A percentile compares a stretch with the other conserved stretches of the same genome.
These are phyloP conservation scores for Amphirosellinia nigrospora DNA, from an alignment of 495 filamentous ascomycete species.

Conservation along the genomic window DNA sequence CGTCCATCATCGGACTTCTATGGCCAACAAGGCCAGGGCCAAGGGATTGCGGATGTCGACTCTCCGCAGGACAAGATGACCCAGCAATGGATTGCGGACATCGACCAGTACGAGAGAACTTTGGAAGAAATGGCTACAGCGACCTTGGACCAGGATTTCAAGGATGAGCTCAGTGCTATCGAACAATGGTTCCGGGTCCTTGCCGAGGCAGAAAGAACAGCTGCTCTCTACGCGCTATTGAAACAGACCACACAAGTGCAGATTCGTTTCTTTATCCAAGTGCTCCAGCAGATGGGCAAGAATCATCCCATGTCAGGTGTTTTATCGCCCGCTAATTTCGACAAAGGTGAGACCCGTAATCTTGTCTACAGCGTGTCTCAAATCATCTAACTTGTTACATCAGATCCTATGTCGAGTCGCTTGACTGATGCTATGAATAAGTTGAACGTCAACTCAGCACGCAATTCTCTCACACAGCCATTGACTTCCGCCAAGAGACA, in stretches of 20 bases:
- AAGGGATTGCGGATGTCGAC: conserved; percentile 68
- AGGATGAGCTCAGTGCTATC: conserved; percentile 97
- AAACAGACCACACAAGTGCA: conserved; percentile 99
- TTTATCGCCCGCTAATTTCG: conserved; percentile 93
- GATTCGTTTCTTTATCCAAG: conserved; percentile 98
- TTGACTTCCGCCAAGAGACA: conserved; percentile 79
- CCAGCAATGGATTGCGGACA: conserved; percentile 98
- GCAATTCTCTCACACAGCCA: conserved; percentile 85
- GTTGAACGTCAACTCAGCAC: conserved; percentile 80
- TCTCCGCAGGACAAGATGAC: conserved; percentile 83
- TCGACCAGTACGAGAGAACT: conserved; percentile 97
- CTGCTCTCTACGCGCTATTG: conserved; percentile 90
- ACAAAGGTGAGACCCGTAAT: conserved; percentile 73
- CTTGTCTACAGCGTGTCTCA: background rate
- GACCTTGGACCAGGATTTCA: conserved; percentile 97
- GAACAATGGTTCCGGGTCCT: conserved; percentile 99
- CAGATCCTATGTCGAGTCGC: conserved; percentile 97
- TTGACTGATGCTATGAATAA: conserved; percentile 98
- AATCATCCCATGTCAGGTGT: conserved; percentile 97
- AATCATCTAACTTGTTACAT: conserved; percentile 17
- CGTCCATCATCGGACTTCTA: conserved; percentile 95
- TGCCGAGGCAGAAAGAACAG: conserved; percentile 94
- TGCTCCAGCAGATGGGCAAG: conserved; percentile 97
- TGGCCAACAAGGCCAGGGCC: conserved; percentile 73
- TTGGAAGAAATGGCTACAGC: conserved; percentile 98